Evolutionary conservation across 331 rosid genomes (phyloP).

Genomic region (Cucumis variabilis): DNA sequence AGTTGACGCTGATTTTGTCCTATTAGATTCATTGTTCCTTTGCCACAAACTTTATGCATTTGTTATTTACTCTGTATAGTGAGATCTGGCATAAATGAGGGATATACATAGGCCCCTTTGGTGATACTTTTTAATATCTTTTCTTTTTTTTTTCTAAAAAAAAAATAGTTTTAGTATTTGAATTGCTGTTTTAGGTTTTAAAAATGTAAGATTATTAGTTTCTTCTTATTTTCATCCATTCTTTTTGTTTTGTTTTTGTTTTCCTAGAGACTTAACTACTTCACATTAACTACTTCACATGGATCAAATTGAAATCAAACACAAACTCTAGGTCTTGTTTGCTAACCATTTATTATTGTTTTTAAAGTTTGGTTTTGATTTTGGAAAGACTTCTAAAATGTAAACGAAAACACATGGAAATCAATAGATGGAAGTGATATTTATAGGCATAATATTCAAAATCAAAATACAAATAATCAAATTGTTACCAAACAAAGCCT

Average conservation of each 20-base stretch:
- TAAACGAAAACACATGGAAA: neutral
- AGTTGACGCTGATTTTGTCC: slow-evolving; percentile 42
- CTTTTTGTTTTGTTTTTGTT: too few relatives aligned
- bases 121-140: neutral
- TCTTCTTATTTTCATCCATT: too few relatives aligned
- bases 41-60: neutral
- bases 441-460: too few relatives aligned
- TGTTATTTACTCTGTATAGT: slow-evolving; percentile 18
- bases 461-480: too few relatives aligned
- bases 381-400: neutral
- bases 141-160: neutral
- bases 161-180: neutral
- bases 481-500: too few relatives aligned
- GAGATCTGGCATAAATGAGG: slow-evolving; percentile 15
- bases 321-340: neutral
- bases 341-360: neutral
- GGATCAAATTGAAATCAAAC: neutral
- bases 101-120: neutral
- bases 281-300: neutral
- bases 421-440: too few relatives aligned
- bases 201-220: neutral
- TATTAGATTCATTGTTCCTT: slow-evolving; percentile 43
- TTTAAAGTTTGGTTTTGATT: neutral
- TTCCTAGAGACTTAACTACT: neutral
- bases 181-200: neutral